phyloP scores from a whole-genome alignment of 73 alveolate species.

The Symbiodinium pilosum region DNA sequence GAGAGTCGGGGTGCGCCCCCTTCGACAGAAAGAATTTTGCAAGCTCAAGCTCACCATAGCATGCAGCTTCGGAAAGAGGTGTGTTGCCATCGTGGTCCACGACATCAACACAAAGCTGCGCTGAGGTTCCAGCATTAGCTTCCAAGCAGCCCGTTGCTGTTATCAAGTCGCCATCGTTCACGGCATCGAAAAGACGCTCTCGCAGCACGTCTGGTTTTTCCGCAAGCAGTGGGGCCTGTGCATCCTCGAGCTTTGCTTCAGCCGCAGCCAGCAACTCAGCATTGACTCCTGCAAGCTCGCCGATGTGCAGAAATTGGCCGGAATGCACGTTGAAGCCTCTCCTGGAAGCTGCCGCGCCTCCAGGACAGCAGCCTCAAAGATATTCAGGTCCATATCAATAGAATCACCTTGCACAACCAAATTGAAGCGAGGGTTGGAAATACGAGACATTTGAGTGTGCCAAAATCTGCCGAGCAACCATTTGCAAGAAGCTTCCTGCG shows the following conservation, averaged over 20 bases:
- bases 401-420: not conserved
- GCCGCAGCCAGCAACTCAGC: constrained; percentile 75
- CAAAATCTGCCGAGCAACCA: constrained; percentile 7
- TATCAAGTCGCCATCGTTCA: constrained; percentile 55
- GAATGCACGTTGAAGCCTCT: not conserved
- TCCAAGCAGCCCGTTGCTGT: constrained; percentile 58
- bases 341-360: constrained; percentile 16
- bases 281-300: constrained; percentile 22
- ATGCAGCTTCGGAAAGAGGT: constrained; percentile 83
- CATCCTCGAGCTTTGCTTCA: constrained; percentile 32
- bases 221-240: not conserved
- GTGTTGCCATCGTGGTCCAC: constrained; percentile 75
- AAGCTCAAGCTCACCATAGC: constrained; percentile 72
- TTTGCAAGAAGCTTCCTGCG: not conserved
- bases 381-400: not conserved
- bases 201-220: constrained; percentile 73
- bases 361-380: not conserved
- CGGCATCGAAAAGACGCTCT: constrained; percentile 81
- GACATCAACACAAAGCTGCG: constrained; percentile 46
- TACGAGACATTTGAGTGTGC: too few relatives aligned
- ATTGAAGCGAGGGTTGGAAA: too few relatives aligned
- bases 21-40: constrained; percentile 37
- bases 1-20: constrained; percentile 91
- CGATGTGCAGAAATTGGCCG: too few relatives aligned
- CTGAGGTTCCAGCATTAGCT: constrained; percentile 57